These are phyloP conservation scores for Smallanthus sonchifolius DNA, from an alignment of 129 eudicot genomes.

Conservation along the genomic window DNA sequence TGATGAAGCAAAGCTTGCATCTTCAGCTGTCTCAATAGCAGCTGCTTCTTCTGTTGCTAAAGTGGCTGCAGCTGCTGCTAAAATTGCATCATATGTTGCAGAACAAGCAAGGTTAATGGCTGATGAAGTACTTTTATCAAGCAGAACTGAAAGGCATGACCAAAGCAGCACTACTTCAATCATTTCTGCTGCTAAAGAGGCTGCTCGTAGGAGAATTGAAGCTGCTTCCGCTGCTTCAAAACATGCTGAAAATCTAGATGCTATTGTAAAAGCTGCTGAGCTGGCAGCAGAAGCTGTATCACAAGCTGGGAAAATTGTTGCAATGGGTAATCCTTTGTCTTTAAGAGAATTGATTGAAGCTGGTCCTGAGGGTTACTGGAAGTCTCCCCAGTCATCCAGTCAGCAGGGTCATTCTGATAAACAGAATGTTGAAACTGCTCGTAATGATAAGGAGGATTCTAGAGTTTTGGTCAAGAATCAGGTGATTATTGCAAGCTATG, in stretches of 20 bases:
- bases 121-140: constrained; percentile 53
- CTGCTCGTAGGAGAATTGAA: constrained; percentile 77
- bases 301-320: constrained; percentile 83
- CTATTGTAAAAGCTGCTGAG: constrained; percentile 88
- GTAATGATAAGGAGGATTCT: constrained; percentile 25
- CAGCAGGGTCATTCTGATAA: constrained; percentile 23
- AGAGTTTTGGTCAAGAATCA: constrained; percentile 24
- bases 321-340: constrained; percentile 65
- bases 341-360: constrained; percentile 46
- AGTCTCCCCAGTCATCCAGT: constrained; percentile 23
- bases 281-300: constrained; percentile 96
- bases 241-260: constrained; percentile 94
- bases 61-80: constrained; percentile 94
- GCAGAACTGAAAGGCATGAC: constrained; percentile 22
- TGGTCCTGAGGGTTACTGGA: constrained; percentile 82
- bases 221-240: constrained; percentile 92
- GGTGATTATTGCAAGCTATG: constrained; percentile 16
- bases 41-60: constrained; percentile 97
- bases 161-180: constrained; percentile 32
- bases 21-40: constrained; percentile 79
- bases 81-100: constrained; percentile 72
- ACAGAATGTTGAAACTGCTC: constrained; percentile 22
- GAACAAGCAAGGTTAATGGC: constrained; percentile 84
- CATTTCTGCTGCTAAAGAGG: constrained; percentile 83
- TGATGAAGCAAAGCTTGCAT: constrained; percentile 65